Base-by-base conservation (phyloP, 768 basidiomycete species). In the Lentinus brumalis region DNA sequence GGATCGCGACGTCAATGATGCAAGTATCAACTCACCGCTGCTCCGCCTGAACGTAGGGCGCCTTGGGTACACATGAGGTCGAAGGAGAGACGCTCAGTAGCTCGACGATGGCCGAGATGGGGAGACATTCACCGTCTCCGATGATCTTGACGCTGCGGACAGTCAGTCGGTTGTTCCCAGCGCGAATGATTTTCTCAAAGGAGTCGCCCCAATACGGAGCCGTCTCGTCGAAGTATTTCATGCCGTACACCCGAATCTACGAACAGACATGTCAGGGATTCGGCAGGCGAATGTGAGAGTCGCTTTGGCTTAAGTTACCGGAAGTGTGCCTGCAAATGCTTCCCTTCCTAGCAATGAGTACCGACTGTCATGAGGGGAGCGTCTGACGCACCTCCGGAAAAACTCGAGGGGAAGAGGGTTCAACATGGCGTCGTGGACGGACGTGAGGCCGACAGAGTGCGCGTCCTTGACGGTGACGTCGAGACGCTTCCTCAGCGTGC, bases 31-130 rank as follows among this genome's bases (percentile, higher is more conserved):
- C 79, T 72, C 75, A 89, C 89, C 45, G 95, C 94, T 47, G 95
- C 93, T 45, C 94, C 95, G 59, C 92, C 89, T n/a, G 89, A 89
- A 35, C 95, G 84, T 40, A 97, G 77, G 32, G 94, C 95, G 59
- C 94, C 89, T 91, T 58, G 26, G 57, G n/a, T 50, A 39, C 35
- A 35, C 35, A 11, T 35, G 7, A 26, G 21, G 21, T 26, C 21
- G 41, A 26, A 26, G 21, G 56, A 32, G 50, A 15, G 18, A 44
- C 18, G 18, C 42, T 44, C 42, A 26, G 26, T 26, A 12, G 29
- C 21, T 11, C 26, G 46, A 6, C 12, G 29, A 26, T 29, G 46
- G 46, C 12, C 29, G 44, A 40, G 42, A 18, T 21, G 26, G 40
- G 16, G 35, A 51, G 35, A 7, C 11, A 11, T 70, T 62, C 73